Conservation (phyloP, 176 grass and related monocot species). For the Raddia guianensis region DNA sequence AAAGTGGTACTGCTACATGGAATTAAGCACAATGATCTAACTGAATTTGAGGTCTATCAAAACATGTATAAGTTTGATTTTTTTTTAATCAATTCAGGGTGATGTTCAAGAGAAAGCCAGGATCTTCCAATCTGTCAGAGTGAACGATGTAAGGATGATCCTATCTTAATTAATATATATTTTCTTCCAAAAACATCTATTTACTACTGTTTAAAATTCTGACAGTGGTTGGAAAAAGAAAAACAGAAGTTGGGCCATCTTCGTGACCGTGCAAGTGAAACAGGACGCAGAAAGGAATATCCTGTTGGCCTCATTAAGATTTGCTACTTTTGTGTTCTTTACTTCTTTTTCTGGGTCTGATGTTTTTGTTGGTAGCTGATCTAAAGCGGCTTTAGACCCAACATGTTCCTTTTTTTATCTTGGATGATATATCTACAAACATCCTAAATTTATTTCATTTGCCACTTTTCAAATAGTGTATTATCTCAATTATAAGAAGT, state of each 20-base stretch:
- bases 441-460: not conserved
- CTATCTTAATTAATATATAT: slow-evolving; percentile 1
- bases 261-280: slow-evolving; percentile 98
- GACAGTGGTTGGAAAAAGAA: slow-evolving; percentile 86
- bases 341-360: slow-evolving; percentile 2
- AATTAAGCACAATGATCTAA: slow-evolving; percentile 37
- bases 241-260: slow-evolving; percentile 81
- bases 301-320: slow-evolving; percentile 55
- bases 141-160: slow-evolving; percentile 72
- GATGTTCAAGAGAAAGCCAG: slow-evolving; percentile 76
- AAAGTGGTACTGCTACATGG: slow-evolving; percentile 82
- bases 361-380: slow-evolving; percentile 6
- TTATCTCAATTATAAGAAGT: not conserved
- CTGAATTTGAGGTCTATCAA: slow-evolving; percentile 25
- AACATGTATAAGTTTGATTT: slow-evolving; percentile 43
- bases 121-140: slow-evolving; percentile 79
- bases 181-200: slow-evolving; percentile 33
- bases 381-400: not conserved
- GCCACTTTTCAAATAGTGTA: not conserved
- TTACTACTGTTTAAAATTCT: slow-evolving; percentile 33
- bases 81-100: slow-evolving; percentile 58
- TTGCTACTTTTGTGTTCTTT: slow-evolving; percentile 20
- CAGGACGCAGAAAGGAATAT: slow-evolving; percentile 99
- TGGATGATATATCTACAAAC: not conserved
- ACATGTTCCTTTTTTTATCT: not conserved